Evolutionary conservation across 2,329 filamentous ascomycete genomes (phyloP).

Genomic region (Chrysoporthe deuterocubensis): DNA sequence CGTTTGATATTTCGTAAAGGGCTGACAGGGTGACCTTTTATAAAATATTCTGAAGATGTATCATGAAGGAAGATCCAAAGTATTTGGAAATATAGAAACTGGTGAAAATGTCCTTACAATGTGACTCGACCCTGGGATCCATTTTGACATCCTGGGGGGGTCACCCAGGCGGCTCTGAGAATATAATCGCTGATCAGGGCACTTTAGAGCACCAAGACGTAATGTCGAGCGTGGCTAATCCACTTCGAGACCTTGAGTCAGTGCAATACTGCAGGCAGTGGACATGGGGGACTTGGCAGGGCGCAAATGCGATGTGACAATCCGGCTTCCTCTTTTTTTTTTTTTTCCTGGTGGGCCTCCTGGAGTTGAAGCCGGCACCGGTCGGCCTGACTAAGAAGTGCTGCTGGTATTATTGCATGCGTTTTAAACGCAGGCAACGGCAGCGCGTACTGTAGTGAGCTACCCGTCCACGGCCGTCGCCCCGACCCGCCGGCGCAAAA

Average conservation of each 20-base stretch:
- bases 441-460: not conserved
- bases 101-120: slow-evolving; percentile 26
- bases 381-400: slow-evolving; percentile 11
- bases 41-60: not conserved
- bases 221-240: not conserved
- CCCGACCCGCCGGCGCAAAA: not conserved
- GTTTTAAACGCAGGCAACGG: not conserved
- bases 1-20: not conserved
- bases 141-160: slow-evolving; percentile 24
- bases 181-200: not conserved
- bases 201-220: not conserved
- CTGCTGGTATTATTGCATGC: not conserved
- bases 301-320: slow-evolving; percentile 8
- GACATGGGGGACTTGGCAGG: slow-evolving; percentile 1
- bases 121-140: slow-evolving; percentile 26
- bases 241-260: not conserved
- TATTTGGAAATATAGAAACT: not conserved
- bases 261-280: not conserved
- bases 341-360: not conserved
- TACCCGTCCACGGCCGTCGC: not conserved
- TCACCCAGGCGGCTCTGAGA: not conserved
- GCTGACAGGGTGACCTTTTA: not conserved
- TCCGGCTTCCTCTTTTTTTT: not conserved
- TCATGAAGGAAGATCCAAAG: not conserved
- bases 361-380: slow-evolving; percentile 10